Evolutionary conservation across 1,139 yeast species (phyloP).

Genomic region (Blastobotrys persicus): DNA sequence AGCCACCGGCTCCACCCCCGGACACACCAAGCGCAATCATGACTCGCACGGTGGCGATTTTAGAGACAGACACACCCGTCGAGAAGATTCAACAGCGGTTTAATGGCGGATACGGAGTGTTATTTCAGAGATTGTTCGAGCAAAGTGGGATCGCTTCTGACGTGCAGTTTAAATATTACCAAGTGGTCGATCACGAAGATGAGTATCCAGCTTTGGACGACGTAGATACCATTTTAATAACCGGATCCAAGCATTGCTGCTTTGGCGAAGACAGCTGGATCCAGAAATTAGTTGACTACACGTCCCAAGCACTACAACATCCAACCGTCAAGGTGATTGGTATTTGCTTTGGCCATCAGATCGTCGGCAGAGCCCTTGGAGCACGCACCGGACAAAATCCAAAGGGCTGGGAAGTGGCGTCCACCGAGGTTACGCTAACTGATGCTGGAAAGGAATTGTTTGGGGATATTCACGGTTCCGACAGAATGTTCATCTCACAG

Average conservation of each 20-base stretch:
- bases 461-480: constrained; percentile 17
- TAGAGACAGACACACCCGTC: constrained; percentile 35
- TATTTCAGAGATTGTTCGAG: constrained; percentile 33
- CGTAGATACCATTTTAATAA: constrained; percentile 51
- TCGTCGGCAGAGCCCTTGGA: constrained; percentile 65
- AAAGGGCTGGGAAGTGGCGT: constrained; percentile 74
- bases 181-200: constrained; percentile 43
- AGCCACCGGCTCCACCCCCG: no score
- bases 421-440: constrained; percentile 51
- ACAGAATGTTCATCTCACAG: constrained; percentile 49
- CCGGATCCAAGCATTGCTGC: constrained; percentile 66
- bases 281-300: constrained; percentile 44
- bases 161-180: constrained; percentile 42
- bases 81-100: constrained; percentile 5
- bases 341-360: constrained; percentile 78
- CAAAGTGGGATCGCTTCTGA: constrained; percentile 29
- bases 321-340: constrained; percentile 47
- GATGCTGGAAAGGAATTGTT: constrained; percentile 32
- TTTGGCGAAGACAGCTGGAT: constrained; percentile 60
- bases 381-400: constrained; percentile 55
- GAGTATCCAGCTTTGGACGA: constrained; percentile 42
- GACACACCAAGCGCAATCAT: no score
- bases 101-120: constrained; percentile 38
- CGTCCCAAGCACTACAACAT: constrained; percentile 23
- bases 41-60: constrained; percentile 26